Base-by-base conservation (phyloP, 306 rosid genomes). In the Lathyrus aphaca region DNA sequence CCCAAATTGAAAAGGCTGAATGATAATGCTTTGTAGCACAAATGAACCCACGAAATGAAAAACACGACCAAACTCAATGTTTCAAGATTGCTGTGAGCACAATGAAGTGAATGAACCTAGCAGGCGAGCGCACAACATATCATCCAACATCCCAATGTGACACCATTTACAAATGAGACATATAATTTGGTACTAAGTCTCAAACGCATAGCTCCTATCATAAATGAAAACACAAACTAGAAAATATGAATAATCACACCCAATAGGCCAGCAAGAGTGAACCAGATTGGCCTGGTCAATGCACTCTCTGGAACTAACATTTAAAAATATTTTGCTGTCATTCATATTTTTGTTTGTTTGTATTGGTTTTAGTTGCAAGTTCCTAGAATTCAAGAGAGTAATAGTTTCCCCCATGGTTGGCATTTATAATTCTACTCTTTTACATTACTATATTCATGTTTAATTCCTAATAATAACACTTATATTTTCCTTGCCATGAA, bases 401-500 rank as follows among this genome's bases (percentile, higher is more conserved):
- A 57, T 67, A 58, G 32, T 55, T 66, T 12, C 35, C 35, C 5
- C 32, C 18, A 66, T 35, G 40, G 51, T 49, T 72, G 23, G 8
- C 27, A 17, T 59, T 16, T 59, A 57, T 14, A 57, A 27, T 27
- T 57, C 6, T 29, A 29, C 5, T n/a, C 15, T 17, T 29, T 7
- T 57, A 14, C 13, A 9, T 57, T 29, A 32, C 46, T 10, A 39
- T 65, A 39, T 65, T 40, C 60, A 64, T 70, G 15, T 50, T 63
- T 60, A 30, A 69, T 29, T 23, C 59, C 50, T 53, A 46, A 56
- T 53, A 15, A 55, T 56, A 64, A 50, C 43, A 64, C 46, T 43
- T 65, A 43, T 50, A 19, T 72, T 55, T 61, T 32, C 59, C 51
- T 62, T 14, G 25, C n/a, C 8, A 55, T 63, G 25, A 76, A 74